A percentile compares a stretch with the other conserved stretches of the same genome.
Evolutionary conservation across 2,329 filamentous ascomycete species (phyloP).

Genomic region (Penicillium sp.): DNA sequence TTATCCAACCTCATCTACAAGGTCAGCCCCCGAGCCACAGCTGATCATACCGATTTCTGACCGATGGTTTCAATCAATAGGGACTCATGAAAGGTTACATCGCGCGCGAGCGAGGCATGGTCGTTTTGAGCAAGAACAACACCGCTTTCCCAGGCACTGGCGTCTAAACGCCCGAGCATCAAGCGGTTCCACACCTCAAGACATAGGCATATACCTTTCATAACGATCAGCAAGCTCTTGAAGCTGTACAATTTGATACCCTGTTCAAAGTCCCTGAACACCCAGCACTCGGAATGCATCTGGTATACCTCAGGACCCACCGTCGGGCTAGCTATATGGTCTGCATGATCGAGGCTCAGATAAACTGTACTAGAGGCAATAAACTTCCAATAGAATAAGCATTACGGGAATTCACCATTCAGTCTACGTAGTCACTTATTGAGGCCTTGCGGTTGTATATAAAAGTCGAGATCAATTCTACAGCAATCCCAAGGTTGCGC

Average conservation of each 20-base stretch:
- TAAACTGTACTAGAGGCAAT: too few species aligned
- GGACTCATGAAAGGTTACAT: constrained; percentile 98
- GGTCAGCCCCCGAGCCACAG: constrained; percentile 50
- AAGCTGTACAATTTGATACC: not conserved
- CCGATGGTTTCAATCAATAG: constrained; percentile 45
- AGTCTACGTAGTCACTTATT: too few species aligned
- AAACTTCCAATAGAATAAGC: too few species aligned
- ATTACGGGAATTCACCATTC: too few species aligned
- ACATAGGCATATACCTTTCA: not conserved
- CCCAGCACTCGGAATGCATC: not conserved
- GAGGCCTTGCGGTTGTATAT: too few species aligned
- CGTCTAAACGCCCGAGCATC: constrained; percentile 39
- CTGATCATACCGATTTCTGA: not conserved
- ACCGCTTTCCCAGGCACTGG: constrained; percentile 86
- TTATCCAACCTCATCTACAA: constrained; percentile 98
- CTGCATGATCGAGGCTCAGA: too few species aligned
- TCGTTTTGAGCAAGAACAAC: constrained; percentile 87
- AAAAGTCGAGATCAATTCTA: too few species aligned
- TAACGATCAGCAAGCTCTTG: not conserved
- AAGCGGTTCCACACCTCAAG: not conserved
- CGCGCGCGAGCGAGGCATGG: constrained; percentile 78
- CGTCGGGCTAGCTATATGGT: too few species aligned
- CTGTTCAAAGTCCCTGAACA: not conserved
- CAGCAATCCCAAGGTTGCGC: too few species aligned
- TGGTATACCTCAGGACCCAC: too few species aligned